A percentile compares a stretch with the other conserved stretches of the same genome.
phyloP scores from a whole-genome alignment of 1,284 basidiomycete genomes.

The Takashimella koratensis region DNA sequence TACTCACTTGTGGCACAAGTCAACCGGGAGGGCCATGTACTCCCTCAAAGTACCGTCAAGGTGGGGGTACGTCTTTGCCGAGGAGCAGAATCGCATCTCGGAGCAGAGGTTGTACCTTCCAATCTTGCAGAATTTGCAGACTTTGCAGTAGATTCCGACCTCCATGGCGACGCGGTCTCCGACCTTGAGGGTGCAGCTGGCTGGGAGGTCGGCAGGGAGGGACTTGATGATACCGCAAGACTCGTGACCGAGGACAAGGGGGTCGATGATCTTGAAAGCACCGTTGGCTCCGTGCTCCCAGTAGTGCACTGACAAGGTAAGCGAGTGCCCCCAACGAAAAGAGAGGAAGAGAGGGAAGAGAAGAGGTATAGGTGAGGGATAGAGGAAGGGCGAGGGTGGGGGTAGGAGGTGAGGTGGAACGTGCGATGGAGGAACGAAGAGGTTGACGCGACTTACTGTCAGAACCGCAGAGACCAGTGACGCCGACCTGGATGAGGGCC shows the following conservation, averaged over 20 bases:
- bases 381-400: background rate
- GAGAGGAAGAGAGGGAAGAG: constrained; percentile 1
- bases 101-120: constrained; percentile 95
- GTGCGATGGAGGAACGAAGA: background rate
- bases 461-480: constrained; percentile 88
- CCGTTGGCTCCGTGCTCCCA: constrained; percentile 85
- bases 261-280: constrained; percentile 70
- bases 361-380: constrained; percentile 2
- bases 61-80: constrained; percentile 89
- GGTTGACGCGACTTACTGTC: constrained; percentile 60
- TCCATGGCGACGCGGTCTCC: constrained; percentile 93
- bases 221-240: constrained; percentile 63
- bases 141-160: constrained; percentile 81
- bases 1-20: constrained; percentile 79
- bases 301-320: constrained; percentile 67
- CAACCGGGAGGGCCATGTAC: constrained; percentile 80
- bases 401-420: background rate
- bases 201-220: constrained; percentile 28
- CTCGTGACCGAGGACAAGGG: constrained; percentile 92
- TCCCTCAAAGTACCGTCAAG: constrained; percentile 86
- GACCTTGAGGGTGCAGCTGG: constrained; percentile 55
- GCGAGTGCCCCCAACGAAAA: constrained; percentile 8
- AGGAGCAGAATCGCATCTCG: constrained; percentile 75
- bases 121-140: constrained; percentile 52
- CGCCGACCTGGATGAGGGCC: constrained; percentile 48